phyloP scores from a whole-genome alignment of 2,329 filamentous ascomycete genomes.

The Trichoderma guizhouense region DNA sequence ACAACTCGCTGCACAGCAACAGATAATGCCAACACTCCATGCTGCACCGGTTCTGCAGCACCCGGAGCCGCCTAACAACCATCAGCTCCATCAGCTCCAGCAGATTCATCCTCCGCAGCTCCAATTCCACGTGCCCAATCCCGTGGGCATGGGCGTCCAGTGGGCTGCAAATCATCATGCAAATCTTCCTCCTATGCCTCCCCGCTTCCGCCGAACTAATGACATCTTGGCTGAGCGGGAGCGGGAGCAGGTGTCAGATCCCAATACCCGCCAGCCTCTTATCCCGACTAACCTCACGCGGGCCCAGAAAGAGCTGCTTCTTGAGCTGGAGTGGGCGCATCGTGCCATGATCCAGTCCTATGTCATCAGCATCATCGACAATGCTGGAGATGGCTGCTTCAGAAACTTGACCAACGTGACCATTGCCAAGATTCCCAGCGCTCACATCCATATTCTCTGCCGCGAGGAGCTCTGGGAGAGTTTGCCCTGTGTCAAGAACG shows the following conservation, averaged over 20 bases:
- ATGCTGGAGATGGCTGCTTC: slow-evolving; percentile 47
- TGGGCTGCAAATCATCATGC: background rate
- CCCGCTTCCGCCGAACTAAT: background rate
- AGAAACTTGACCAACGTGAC: slow-evolving; percentile 54
- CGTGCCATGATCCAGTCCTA: slow-evolving; percentile 66
- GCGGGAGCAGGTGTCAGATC: slow-evolving; percentile 16
- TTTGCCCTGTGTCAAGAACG: slow-evolving; percentile 50
- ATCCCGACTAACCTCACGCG: slow-evolving; percentile 55
- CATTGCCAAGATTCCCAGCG: slow-evolving; percentile 62
- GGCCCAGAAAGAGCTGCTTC: slow-evolving; percentile 65
- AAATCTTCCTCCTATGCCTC: background rate
- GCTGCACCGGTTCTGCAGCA: background rate
- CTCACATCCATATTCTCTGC: slow-evolving; percentile 54
- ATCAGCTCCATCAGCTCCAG: background rate
- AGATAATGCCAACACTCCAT: background rate
- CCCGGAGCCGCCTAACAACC: background rate
- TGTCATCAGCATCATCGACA: slow-evolving; percentile 62
- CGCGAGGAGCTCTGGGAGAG: slow-evolving; percentile 60
- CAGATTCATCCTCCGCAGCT: background rate
- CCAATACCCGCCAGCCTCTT: slow-evolving; percentile 31
- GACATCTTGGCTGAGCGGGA: slow-evolving; percentile 22
- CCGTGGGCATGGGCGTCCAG: background rate
- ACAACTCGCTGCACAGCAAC: background rate
- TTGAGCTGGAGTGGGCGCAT: slow-evolving; percentile 67
- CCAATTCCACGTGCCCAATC: background rate